phyloP scores from a whole-genome alignment of 768 basidiomycete genomes.

The Phlebiopsis gigantea region DNA sequence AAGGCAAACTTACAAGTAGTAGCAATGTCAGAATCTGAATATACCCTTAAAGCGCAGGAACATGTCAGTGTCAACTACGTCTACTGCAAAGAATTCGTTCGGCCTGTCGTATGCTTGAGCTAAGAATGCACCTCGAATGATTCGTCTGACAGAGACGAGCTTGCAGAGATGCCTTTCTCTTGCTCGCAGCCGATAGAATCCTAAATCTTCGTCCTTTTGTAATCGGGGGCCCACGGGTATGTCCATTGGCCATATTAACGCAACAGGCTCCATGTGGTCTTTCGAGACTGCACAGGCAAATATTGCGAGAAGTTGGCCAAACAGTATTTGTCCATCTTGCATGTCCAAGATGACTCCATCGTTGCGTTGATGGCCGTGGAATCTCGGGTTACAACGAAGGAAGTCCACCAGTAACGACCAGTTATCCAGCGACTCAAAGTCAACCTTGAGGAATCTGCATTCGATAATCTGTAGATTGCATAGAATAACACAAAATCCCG shows the following conservation, averaged over 20 bases:
- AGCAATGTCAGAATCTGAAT: not conserved
- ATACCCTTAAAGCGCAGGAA: not conserved
- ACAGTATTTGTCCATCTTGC: not conserved
- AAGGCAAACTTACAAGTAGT: too few relatives aligned
- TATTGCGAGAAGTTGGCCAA: not conserved
- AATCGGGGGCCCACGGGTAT: not conserved
- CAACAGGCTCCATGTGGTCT: not conserved
- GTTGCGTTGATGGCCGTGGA: slow-evolving; percentile 12
- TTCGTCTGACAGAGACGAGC: not conserved
- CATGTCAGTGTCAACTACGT: slow-evolving; percentile 8
- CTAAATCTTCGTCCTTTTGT: slow-evolving; percentile 3
- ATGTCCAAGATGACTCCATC: slow-evolving; percentile 26
- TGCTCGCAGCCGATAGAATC: not conserved
- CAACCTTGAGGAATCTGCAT: slow-evolving; percentile 13
- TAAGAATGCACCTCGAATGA: slow-evolving; percentile 5
- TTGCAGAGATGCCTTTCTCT: not conserved
- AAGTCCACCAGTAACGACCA: slow-evolving; percentile 16
- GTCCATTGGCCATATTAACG: slow-evolving; percentile 1
- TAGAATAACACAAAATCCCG: not conserved
- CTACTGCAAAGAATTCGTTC: slow-evolving; percentile 1
- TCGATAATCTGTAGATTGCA: slow-evolving; percentile 15
- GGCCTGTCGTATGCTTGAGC: not conserved
- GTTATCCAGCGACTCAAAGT: slow-evolving; percentile 18
- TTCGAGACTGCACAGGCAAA: not conserved
- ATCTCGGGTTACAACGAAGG: slow-evolving; percentile 16